A percentile compares a stretch with the other conserved stretches of the same genome.
Conservation (phyloP, 495 filamentous ascomycete genomes). For the Trichoderma parareesei region DNA sequence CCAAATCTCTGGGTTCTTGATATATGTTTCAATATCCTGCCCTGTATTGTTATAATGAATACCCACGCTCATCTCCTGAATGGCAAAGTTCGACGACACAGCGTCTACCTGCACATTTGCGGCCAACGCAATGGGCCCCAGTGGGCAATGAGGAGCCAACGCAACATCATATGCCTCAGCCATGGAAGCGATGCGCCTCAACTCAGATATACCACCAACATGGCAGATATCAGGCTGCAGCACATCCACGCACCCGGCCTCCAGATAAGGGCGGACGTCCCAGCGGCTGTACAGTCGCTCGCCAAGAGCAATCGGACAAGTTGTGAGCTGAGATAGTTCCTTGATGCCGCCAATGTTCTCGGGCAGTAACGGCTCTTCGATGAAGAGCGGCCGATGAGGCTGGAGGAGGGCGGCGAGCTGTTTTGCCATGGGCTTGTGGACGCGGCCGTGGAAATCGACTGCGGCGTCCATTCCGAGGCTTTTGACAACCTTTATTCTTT, state of each 20-base stretch:
- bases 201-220: conserved; percentile 67
- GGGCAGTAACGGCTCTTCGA: conserved; percentile 68
- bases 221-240: conserved; percentile 73
- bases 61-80: conserved; percentile 74
- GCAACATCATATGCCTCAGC: conserved; percentile 73
- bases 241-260: conserved; percentile 61
- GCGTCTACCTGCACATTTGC: conserved; percentile 64
- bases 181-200: conserved; percentile 63
- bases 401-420: conserved; percentile 65
- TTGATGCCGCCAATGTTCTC: conserved; percentile 67
- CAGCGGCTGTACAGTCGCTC: conserved; percentile 68
- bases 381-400: conserved; percentile 65
- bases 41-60: conserved; percentile 69
- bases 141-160: conserved; percentile 68
- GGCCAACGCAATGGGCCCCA: conserved; percentile 68
- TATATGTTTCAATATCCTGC: conserved; percentile 62
- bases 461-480: conserved; percentile 61
- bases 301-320: conserved; percentile 64
- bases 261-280: conserved; percentile 68
- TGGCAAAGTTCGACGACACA: conserved; percentile 59
- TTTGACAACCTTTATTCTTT: conserved; percentile 62
- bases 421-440: conserved; percentile 78
- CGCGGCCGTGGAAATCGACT: conserved; percentile 70
- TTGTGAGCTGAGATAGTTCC: conserved; percentile 51
- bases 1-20: conserved; percentile 56